phyloP scores from a whole-genome alignment of 2,329 filamentous ascomycete genomes.

The Xylariaceae sp. region DNA sequence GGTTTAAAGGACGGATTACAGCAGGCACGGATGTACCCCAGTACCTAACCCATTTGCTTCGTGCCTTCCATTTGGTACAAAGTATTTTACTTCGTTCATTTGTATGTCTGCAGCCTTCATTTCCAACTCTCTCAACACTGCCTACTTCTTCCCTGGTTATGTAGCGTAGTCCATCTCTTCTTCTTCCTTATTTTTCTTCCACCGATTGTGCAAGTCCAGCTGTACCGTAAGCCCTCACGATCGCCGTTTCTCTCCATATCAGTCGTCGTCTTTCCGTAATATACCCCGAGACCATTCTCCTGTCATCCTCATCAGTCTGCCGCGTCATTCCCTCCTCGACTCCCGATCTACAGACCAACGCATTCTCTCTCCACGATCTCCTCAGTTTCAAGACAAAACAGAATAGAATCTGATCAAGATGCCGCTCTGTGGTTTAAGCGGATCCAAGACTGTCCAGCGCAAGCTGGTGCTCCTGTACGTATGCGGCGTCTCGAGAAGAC shows the following conservation, averaged over 20 bases:
- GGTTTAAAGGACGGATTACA: background rate
- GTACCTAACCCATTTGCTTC: background rate
- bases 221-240: background rate
- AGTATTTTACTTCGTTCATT: background rate
- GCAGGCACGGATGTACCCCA: background rate
- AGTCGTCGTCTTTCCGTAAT: background rate
- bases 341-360: background rate
- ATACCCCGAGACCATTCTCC: background rate
- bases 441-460: constrained; percentile 82
- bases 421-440: constrained; percentile 54
- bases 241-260: background rate
- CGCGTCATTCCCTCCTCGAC: background rate
- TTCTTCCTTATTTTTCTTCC: constrained; percentile 7
- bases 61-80: background rate
- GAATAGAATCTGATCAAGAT: background rate
- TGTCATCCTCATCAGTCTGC: background rate
- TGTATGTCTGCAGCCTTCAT: constrained; percentile 14
- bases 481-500: constrained; percentile 22
- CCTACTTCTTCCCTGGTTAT: constrained; percentile 8
- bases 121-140: constrained; percentile 12
- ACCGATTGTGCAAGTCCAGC: constrained; percentile 1
- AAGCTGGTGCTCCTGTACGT: constrained; percentile 90
- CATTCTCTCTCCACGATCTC: background rate
- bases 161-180: background rate
- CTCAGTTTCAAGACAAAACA: background rate